A percentile compares a stretch with the other conserved stretches of the same genome.
These are phyloP conservation scores for Lanmaoa pseudosensibilis DNA, from an alignment of 768 basidiomycete genomes.

Conservation along the genomic window DNA sequence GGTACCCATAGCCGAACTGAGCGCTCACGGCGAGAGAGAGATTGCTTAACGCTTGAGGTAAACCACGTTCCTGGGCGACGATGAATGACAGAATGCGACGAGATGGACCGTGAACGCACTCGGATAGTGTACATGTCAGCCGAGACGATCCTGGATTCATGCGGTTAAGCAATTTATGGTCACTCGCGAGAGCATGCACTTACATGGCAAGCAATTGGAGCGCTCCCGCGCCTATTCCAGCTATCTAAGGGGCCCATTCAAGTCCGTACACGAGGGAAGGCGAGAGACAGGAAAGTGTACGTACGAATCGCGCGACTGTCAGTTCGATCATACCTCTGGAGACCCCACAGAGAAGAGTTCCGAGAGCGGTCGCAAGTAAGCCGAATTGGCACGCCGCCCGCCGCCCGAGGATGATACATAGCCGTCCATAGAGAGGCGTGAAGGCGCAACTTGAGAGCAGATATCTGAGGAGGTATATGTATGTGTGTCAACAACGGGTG, in stretches of 20 bases:
- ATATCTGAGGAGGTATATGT: slow-evolving; percentile 1
- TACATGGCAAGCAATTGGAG: slow-evolving; percentile 14
- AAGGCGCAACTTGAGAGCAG: slow-evolving; percentile 19
- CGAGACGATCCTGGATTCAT: slow-evolving; percentile 8
- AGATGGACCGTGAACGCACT: not conserved
- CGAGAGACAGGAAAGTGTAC: not conserved
- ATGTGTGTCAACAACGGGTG: not conserved
- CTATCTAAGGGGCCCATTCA: slow-evolving; percentile 3
- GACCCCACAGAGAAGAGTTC: slow-evolving; percentile 14
- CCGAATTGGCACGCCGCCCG: slow-evolving; percentile 15
- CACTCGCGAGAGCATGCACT: not conserved
- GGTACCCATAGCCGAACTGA: not conserved
- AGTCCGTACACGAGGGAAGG: not conserved
- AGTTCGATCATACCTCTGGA: slow-evolving; percentile 13
- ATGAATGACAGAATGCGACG: not conserved
- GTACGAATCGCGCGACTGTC: slow-evolving; percentile 15
- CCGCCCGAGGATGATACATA: slow-evolving; percentile 18
- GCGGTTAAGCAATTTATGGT: not conserved
- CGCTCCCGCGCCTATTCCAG: slow-evolving; percentile 13
- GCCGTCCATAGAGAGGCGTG: slow-evolving; percentile 19
- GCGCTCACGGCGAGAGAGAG: slow-evolving; percentile 7
- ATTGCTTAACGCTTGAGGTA: slow-evolving; percentile 46
- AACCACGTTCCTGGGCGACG: not conserved
- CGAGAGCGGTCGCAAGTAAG: slow-evolving; percentile 3
- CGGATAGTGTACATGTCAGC: slow-evolving; percentile 14